phyloP scores from a whole-genome alignment of 2,329 filamentous ascomycete species.

The Verticillium albo-atrum region DNA sequence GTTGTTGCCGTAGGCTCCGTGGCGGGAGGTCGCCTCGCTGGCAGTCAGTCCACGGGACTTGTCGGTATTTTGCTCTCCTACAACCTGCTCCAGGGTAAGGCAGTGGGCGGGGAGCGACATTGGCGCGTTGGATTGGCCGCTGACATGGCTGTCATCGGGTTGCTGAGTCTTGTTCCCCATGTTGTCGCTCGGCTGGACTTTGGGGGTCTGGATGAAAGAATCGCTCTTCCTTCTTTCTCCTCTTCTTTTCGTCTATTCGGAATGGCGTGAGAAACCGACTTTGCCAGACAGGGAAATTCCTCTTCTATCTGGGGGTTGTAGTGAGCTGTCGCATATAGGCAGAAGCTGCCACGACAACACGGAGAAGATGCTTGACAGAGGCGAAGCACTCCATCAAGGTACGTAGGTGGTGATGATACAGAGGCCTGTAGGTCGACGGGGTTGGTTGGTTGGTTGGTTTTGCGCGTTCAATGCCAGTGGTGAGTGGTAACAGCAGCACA shows the following conservation, averaged over 20 bases:
- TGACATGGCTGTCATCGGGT: constrained; percentile 18
- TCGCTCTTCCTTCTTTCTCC: not conserved
- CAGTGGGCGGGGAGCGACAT: constrained; percentile 55
- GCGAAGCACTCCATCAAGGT: constrained; percentile 5
- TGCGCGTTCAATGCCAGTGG: not conserved
- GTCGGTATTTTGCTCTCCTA: constrained; percentile 48
- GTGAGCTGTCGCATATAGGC: constrained; percentile 9
- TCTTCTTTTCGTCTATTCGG: too few species aligned
- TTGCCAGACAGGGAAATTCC: not conserved
- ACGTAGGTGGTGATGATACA: not conserved
- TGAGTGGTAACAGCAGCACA: not conserved
- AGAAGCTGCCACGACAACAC: constrained; percentile 7
- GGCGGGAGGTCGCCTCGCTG: constrained; percentile 44
- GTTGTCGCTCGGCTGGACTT: not conserved
- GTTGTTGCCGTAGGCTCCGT: constrained; percentile 52
- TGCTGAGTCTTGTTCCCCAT: not conserved
- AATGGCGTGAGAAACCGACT: not conserved
- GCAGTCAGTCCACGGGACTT: constrained; percentile 44
- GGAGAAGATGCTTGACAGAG: constrained; percentile 4
- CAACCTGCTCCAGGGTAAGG: constrained; percentile 41
- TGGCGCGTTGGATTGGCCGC: constrained; percentile 27
- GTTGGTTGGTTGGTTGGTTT: not conserved
- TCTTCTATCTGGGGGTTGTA: constrained; percentile 5
- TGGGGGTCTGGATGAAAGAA: not conserved
- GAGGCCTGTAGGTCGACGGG: not conserved